Evolutionary conservation across 805 yeast genomes (phyloP).

Genomic region (Wickerhamiella sorbophila): DNA sequence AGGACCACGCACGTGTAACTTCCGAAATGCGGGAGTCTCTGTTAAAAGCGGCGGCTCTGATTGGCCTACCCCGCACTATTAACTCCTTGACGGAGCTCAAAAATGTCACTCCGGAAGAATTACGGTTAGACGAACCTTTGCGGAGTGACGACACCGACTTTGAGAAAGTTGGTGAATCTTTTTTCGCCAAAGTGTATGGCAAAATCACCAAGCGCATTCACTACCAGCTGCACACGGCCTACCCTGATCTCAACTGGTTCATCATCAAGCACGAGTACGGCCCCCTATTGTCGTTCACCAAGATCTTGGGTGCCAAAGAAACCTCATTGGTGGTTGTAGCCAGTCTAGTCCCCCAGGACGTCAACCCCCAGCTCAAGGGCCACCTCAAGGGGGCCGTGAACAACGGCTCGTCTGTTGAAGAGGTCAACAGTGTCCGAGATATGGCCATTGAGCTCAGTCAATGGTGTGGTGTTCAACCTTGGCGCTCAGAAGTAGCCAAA

Average conservation of each 20-base stretch:
- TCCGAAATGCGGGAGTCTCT: conserved; percentile 60
- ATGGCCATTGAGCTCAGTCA: conserved; percentile 50
- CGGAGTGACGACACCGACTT: conserved; percentile 17
- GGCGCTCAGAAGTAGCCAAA: conserved; percentile 44
- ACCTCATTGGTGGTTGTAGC: conserved; percentile 68
- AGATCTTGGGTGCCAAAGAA: conserved; percentile 47
- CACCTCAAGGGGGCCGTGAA: conserved; percentile 78
- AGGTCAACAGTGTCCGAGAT: conserved; percentile 43
- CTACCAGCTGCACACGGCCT: conserved; percentile 53
- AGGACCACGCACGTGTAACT: conserved; percentile 27
- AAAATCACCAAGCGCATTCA: conserved; percentile 58
- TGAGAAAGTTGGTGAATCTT: conserved; percentile 38
- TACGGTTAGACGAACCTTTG: conserved; percentile 26
- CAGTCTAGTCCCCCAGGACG: conserved; percentile 80
- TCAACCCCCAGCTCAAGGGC: conserved; percentile 83
- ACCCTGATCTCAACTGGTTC: conserved; percentile 74
- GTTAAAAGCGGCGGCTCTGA: conserved; percentile 61
- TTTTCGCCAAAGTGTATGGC: conserved; percentile 65
- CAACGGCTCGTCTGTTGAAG: conserved; percentile 54
- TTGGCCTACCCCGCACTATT: conserved; percentile 76
- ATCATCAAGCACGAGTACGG: conserved; percentile 63
- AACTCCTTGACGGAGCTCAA: conserved; percentile 56
- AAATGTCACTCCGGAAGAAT: conserved; percentile 44
- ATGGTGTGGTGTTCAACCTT: conserved; percentile 54
- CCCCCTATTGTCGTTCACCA: conserved; percentile 57